A percentile compares a stretch with the other conserved stretches of the same genome.
These are phyloP conservation scores for Paraurostyla sp. DNA, from an alignment of 73 alveolate genomes.

Conservation along the genomic window DNA sequence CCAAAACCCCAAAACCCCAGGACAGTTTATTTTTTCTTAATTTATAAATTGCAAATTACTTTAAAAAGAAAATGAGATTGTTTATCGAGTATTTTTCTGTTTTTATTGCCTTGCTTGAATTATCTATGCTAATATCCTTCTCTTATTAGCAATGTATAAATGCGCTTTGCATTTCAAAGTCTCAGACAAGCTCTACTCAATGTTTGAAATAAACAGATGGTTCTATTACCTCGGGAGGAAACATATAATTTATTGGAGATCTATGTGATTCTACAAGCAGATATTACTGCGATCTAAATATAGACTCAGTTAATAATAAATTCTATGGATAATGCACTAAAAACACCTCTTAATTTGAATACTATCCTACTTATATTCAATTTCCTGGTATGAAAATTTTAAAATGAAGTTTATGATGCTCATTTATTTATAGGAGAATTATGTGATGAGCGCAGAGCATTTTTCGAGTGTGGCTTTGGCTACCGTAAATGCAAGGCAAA, in stretches of 20 bases:
- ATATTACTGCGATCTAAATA: conserved; percentile 3
- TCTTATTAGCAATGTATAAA: conserved; percentile 34
- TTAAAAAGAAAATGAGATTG: too few relatives aligned
- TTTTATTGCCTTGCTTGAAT: too few relatives aligned
- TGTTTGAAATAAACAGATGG: conserved; percentile 29
- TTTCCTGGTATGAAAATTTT: conserved; percentile 7
- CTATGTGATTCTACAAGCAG: conserved; percentile 1
- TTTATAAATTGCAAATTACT: too few relatives aligned
- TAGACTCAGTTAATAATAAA: neutral
- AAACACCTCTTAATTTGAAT: conserved; percentile 1
- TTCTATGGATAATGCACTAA: neutral
- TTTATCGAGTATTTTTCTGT: too few relatives aligned
- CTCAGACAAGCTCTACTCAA: neutral
- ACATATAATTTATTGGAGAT: conserved; percentile 5
- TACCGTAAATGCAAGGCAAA: conserved; percentile 60
- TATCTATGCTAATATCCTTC: too few relatives aligned
- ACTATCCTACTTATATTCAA: conserved; percentile 33
- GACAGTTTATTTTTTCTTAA: too few relatives aligned
- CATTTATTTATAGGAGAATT: conserved; percentile 24
- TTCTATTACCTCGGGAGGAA: conserved; percentile 12
- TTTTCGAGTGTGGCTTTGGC: conserved; percentile 54
- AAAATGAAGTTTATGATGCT: neutral
- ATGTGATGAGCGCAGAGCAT: conserved; percentile 59
- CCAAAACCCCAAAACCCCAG: too few relatives aligned
- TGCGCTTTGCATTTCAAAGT: conserved; percentile 18